Percentiles rank a stretch among this genome's conserved stretches.
These are phyloP conservation scores for Mucor saturninus DNA, from an alignment of 371 early-diverging fungal genomes.

Conservation along the genomic window DNA sequence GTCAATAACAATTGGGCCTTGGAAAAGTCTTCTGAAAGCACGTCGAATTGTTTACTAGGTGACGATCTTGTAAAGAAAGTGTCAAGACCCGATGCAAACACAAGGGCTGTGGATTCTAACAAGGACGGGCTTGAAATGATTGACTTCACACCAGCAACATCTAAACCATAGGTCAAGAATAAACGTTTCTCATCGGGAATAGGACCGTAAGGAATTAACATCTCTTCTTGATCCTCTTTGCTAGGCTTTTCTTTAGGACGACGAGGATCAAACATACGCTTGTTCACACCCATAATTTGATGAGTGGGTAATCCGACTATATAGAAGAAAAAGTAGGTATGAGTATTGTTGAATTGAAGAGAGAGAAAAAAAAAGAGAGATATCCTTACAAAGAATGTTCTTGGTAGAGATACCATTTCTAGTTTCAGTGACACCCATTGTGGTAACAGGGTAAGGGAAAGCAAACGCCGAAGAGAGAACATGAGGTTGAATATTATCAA, in stretches of 20 bases:
- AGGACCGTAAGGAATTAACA: conserved; percentile 77
- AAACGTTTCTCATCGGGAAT: conserved; percentile 73
- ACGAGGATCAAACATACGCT: conserved; percentile 85
- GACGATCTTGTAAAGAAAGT: conserved; percentile 81
- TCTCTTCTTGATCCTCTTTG: conserved; percentile 82
- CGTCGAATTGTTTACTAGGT: conserved; percentile 92
- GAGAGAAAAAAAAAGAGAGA: too few relatives aligned
- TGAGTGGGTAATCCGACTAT: conserved; percentile 68
- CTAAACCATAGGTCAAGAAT: conserved; percentile 73
- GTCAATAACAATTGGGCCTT: conserved; percentile 82
- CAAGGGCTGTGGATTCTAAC: conserved; percentile 93
- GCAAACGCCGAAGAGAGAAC: conserved; percentile 77
- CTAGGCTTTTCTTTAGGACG: conserved; percentile 69
- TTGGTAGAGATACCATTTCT: conserved; percentile 84
- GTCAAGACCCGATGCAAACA: conserved; percentile 88
- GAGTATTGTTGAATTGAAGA: too few relatives aligned
- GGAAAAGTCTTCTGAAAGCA: conserved; percentile 89
- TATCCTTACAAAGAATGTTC: conserved; percentile 66
- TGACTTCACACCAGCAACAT: conserved; percentile 67
- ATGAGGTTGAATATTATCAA: conserved; percentile 68
- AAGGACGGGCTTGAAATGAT: conserved; percentile 79
- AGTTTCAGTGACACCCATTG: conserved; percentile 87
- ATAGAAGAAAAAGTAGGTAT: not conserved
- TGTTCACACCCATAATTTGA: conserved; percentile 78
- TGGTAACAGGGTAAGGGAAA: conserved; percentile 70